A percentile compares a stretch with the other conserved stretches of the same genome.
These are phyloP conservation scores for Pleurotus tuber-regium DNA, from an alignment of 768 basidiomycete genomes.

Conservation along the genomic window DNA sequence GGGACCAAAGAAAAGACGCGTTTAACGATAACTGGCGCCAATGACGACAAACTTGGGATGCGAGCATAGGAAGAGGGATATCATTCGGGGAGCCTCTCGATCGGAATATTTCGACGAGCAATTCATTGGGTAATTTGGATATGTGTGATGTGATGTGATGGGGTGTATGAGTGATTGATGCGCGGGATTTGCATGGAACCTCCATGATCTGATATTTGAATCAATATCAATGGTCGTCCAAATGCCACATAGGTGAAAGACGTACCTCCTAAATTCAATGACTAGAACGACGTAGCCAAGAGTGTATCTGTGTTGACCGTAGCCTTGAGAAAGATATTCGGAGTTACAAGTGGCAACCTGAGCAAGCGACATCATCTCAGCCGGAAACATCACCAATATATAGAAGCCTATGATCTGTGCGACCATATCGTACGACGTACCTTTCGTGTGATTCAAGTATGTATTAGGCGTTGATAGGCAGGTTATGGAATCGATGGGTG, in stretches of 20 bases:
- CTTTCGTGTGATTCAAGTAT: neutral
- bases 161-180: no score
- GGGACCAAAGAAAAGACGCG: neutral
- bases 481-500: no score
- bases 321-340: neutral
- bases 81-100: constrained; percentile 3
- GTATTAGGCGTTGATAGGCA: neutral
- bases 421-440: neutral
- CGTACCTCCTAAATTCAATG: neutral
- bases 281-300: neutral
- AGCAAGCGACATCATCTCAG: neutral
- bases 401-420: neutral
- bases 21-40: constrained; percentile 5
- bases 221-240: neutral
- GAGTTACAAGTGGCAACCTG: neutral
- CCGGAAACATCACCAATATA: neutral
- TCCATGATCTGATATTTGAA: neutral
- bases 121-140: constrained; percentile 1
- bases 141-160: neutral
- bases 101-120: constrained; percentile 2
- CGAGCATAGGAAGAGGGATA: neutral
- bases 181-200: no score
- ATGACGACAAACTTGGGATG: constrained; percentile 2
- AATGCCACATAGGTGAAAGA: neutral
- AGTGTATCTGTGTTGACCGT: neutral